Evolutionary conservation across 352 stramenopile genomes (phyloP).

Genomic region (Pythium folliculosum): DNA sequence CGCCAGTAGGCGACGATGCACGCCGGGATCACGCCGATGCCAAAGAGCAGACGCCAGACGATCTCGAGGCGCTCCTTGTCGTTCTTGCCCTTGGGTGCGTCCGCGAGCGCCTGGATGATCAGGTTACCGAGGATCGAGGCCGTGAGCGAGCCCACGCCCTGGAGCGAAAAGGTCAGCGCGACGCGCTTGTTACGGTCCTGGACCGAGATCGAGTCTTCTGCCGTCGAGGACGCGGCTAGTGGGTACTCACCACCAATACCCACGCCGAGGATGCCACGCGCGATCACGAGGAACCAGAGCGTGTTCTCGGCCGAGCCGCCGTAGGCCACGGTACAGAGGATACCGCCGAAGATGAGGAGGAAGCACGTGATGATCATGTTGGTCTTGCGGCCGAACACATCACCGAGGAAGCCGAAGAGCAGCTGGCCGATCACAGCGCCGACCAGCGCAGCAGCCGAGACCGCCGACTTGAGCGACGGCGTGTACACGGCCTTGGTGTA

Average conservation of each 20-base stretch:
- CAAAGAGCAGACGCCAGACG: constrained; percentile 57
- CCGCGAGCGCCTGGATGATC: constrained; percentile 28
- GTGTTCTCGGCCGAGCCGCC: constrained; percentile 36
- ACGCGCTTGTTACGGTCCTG: constrained; percentile 39
- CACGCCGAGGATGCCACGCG: constrained; percentile 15
- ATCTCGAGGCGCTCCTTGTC: constrained; percentile 1
- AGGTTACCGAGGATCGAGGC: constrained; percentile 34
- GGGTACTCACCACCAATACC: constrained; percentile 39
- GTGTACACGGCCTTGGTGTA: no score
- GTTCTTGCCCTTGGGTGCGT: constrained; percentile 34
- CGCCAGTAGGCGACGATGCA: constrained; percentile 52
- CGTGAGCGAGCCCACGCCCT: constrained; percentile 38
- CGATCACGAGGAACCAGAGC: constrained; percentile 41
- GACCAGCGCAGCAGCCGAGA: no score
- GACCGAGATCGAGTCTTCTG: constrained; percentile 38
- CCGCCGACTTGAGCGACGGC: no score
- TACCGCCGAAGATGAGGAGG: constrained; percentile 38
- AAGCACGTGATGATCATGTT: constrained; percentile 46
- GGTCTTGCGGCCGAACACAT: constrained; percentile 42
- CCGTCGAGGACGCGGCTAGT: constrained; percentile 35
- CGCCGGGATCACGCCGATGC: constrained; percentile 47
- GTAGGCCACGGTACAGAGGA: constrained; percentile 38
- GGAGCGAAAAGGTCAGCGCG: constrained; percentile 41
- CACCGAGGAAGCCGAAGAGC: constrained; percentile 36
- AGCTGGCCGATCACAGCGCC: constrained; percentile 37